phyloP scores from a whole-genome alignment of 139 green algal species.

The Ulvella scutata region DNA sequence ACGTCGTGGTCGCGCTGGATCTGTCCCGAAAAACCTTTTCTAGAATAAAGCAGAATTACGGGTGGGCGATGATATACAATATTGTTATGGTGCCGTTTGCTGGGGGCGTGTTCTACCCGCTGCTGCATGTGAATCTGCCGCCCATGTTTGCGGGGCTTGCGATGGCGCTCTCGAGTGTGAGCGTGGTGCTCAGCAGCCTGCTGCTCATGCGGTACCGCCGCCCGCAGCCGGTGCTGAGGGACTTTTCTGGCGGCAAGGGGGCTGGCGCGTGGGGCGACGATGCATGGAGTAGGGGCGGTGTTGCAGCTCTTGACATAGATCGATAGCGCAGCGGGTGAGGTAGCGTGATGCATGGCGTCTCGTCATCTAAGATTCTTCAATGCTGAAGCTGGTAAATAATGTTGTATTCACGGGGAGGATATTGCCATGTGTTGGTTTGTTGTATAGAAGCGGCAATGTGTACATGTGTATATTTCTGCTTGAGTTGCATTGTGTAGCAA shows the following conservation, averaged over 20 bases:
- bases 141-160: conserved; percentile 79
- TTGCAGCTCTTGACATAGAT: no score
- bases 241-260: conserved; percentile 11
- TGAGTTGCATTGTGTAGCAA: no score
- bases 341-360: no score
- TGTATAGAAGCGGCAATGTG: no score
- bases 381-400: no score
- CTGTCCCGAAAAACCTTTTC: conserved; percentile 63
- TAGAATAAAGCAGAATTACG: conserved; percentile 84
- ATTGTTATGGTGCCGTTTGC: conserved; percentile 66
- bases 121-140: conserved; percentile 53
- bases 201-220: conserved; percentile 63
- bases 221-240: conserved; percentile 13
- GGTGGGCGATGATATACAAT: conserved; percentile 93
- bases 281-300: no score
- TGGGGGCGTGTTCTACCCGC: conserved; percentile 56
- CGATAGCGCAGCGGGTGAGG: no score
- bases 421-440: no score
- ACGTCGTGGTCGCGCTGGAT: conserved; percentile 79
- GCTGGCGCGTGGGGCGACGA: no score
- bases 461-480: no score
- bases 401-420: no score
- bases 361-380: no score
- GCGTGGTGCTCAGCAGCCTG: conserved; percentile 68
- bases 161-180: conserved; percentile 83